Evolutionary conservation across 2,329 filamentous ascomycete genomes (phyloP).

Genomic region (Aspergillus brunneoviolaceus): DNA sequence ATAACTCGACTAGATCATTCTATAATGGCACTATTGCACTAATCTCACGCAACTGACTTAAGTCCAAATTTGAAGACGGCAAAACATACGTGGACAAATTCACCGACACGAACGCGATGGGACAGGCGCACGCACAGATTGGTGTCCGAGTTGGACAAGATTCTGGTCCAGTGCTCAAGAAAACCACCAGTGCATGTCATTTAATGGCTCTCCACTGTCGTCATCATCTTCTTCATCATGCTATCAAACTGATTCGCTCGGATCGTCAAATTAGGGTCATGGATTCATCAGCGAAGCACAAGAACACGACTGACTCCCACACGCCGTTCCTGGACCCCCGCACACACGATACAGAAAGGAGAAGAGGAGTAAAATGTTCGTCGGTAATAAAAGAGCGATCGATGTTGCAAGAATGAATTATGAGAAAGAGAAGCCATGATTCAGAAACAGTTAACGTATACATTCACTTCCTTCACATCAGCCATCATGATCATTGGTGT

Average conservation of each 20-base stretch:
- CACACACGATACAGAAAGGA: conserved; percentile 22
- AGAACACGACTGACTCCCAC: conserved; percentile 25
- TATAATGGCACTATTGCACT: not conserved
- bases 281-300: conserved; percentile 26
- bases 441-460: conserved; percentile 9
- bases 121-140: not conserved
- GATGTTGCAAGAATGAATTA: conserved; percentile 8
- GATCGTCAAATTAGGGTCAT: conserved; percentile 27
- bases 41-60: not conserved
- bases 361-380: conserved; percentile 13
- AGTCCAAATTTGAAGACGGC: not conserved
- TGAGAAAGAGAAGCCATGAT: conserved; percentile 13
- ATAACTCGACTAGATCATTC: not conserved
- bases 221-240: too few relatives aligned
- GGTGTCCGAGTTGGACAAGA: not conserved
- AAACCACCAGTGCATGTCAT: conserved; percentile 6
- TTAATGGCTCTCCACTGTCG: conserved; percentile 14
- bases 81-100: not conserved
- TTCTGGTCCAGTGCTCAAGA: not conserved
- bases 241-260: conserved; percentile 9
- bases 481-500: conserved; percentile 37
- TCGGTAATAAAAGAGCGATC: conserved; percentile 14
- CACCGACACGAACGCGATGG: not conserved
- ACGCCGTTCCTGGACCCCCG: conserved; percentile 23
- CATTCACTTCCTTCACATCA: conserved; percentile 32